Evolutionary conservation across 345 rosid species (phyloP), one percentile per base, ranked within the genome.

Genomic region (Psidium friedrichsthalianum): DNA sequence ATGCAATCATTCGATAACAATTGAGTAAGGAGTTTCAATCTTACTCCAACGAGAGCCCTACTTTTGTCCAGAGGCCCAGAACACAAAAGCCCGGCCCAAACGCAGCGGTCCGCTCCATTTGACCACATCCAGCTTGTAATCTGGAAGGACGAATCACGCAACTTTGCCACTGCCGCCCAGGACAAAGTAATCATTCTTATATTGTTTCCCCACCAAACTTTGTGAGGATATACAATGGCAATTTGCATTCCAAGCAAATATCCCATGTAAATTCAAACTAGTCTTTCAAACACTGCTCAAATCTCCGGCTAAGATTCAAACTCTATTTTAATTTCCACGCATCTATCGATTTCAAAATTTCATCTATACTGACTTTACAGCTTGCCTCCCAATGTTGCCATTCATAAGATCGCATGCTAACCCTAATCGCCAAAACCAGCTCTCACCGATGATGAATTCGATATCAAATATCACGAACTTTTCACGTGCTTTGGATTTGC

Each of bases 1-100:
- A 0, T 8, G 29, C 20, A 0, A 15, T 59, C 8, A 6, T 29
- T 61, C 8, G 40, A 15, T 14, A 0, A 61, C 1, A 49, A 9
- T 0, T 10, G 9, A 8, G 51, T 2, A 10, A 49, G 2, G 9
- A 49, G 51, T 57, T 57, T 57, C 29, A 5, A 58, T 58, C 36
- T 58, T 58, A n/a, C 36, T n/a, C 69, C 18, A 58, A 58, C 8
- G 18, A 14, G 74, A 61, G 44, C 44, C 78, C 44, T 32, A 32
- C 44, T 16, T 32, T 61, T 61, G 74, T 32, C 44, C 24, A 8
- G 22, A 32, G 78, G 78, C 78, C 78, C 42, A 64, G 9, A 32
- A 64, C 4, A 44, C 24, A 32, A 18, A 64, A 32, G 78, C 78
- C 44, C 44, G 36, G 44, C 47, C 24, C 78, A 10, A 32, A 32